phyloP scores from a whole-genome alignment of 2,329 filamentous ascomycete genomes.

The Beauveria scarabaeidicola region DNA sequence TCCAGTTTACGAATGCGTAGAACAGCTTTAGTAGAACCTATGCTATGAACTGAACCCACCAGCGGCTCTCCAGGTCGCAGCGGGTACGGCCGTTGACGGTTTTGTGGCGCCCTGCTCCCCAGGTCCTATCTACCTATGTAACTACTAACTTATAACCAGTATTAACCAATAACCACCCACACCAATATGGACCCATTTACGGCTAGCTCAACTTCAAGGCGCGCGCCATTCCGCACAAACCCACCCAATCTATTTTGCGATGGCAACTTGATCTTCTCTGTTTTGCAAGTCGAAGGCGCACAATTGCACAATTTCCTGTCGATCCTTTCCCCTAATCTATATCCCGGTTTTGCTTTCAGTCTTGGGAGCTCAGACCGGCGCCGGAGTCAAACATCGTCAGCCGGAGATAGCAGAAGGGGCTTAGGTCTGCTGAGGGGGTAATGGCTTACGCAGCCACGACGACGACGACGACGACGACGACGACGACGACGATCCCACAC shows the following conservation, averaged over 20 bases:
- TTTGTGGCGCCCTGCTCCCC: neutral
- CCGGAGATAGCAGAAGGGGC: neutral
- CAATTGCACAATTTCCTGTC: neutral
- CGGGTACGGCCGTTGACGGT: neutral
- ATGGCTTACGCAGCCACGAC: conserved; percentile 4
- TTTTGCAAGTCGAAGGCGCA: neutral
- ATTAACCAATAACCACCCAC: neutral
- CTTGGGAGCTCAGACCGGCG: neutral
- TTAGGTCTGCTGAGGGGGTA: neutral
- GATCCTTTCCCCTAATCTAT: neutral
- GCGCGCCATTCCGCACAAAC: conserved; percentile 3
- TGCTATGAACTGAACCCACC: no score
- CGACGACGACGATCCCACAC: neutral
- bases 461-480: neutral
- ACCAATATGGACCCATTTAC: neutral
- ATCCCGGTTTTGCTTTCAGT: neutral
- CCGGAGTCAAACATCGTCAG: neutral
- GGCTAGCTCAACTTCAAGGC: conserved; percentile 7
- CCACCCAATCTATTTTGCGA: neutral
- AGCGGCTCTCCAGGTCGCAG: neutral
- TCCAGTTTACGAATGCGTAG: no score
- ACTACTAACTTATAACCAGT: no score
- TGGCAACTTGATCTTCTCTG: neutral
- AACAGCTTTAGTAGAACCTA: no score
- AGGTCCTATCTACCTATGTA: neutral